phyloP scores from a whole-genome alignment of 1,284 basidiomycete species.

The Leccinum pachyderme region DNA sequence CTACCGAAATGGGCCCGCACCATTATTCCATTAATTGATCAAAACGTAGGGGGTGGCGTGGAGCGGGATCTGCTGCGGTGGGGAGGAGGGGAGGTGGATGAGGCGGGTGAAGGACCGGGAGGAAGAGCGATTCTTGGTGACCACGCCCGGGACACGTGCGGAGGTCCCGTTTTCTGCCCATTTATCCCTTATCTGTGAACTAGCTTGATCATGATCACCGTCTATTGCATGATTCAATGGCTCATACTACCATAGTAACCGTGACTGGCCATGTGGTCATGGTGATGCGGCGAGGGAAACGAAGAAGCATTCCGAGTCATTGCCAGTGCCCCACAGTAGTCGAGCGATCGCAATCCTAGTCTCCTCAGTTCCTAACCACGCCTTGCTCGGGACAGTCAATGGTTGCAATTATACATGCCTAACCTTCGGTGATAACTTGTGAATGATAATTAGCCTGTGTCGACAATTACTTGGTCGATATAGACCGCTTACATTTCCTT shows the following conservation, averaged over 20 bases:
- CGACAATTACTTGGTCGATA: too few relatives aligned
- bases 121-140: neutral
- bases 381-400: conserved; percentile 15
- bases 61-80: neutral
- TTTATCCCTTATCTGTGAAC: conserved; percentile 5
- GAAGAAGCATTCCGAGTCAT: conserved; percentile 11
- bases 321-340: conserved; percentile 1
- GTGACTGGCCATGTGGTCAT: conserved; percentile 1
- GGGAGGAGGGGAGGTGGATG: neutral
- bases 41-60: conserved; percentile 3
- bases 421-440: conserved; percentile 22
- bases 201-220: neutral
- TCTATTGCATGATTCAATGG: neutral
- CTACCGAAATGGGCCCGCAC: neutral
- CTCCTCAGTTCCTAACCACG: too few relatives aligned
- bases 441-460: neutral
- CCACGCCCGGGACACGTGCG: conserved; percentile 15
- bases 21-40: neutral
- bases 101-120: neutral
- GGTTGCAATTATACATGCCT: conserved; percentile 2
- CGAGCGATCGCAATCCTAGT: conserved; percentile 5
- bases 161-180: neutral
- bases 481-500: too few relatives aligned
- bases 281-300: conserved; percentile 17
- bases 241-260: neutral